Evolutionary conservation across 108 stramenopile species (phyloP).

Genomic region (Aureococcus anophagefferens): DNA sequence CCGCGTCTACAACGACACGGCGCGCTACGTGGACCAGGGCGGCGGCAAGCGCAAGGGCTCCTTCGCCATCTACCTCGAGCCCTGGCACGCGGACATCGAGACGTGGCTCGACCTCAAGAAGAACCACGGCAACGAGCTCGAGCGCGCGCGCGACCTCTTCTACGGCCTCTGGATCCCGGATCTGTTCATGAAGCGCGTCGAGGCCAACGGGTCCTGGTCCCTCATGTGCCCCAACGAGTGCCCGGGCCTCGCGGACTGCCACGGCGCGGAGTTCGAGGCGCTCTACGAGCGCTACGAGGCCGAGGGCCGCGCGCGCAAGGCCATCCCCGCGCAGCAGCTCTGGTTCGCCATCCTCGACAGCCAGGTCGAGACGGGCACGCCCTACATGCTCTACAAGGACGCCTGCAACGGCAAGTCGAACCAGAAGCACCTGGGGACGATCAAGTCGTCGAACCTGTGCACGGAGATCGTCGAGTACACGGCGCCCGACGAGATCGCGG

Average conservation of each 20-base stretch:
- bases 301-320: slow-evolving; percentile 77
- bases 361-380: slow-evolving; percentile 99
- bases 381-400: slow-evolving; percentile 99
- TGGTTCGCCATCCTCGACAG: slow-evolving; percentile 96
- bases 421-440: slow-evolving; percentile 96
- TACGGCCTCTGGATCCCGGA: slow-evolving; percentile 98
- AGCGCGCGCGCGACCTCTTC: slow-evolving; percentile 92
- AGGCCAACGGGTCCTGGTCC: slow-evolving; percentile 79
- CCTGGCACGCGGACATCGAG: slow-evolving; percentile 98
- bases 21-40: slow-evolving; percentile 96
- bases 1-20: slow-evolving; percentile 97
- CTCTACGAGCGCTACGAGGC: slow-evolving; percentile 89
- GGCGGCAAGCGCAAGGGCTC: slow-evolving; percentile 97
- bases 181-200: slow-evolving; percentile 96
- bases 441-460: slow-evolving; percentile 93
- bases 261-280: slow-evolving; percentile 79
- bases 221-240: slow-evolving; percentile 95
- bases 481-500: slow-evolving; percentile 92
- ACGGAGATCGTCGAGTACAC: slow-evolving; percentile 98
- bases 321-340: slow-evolving; percentile 86
- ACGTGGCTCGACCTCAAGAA: slow-evolving; percentile 90
- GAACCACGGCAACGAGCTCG: slow-evolving; percentile 97
- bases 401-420: slow-evolving; percentile 94
- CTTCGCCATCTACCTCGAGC: slow-evolving; percentile 97
- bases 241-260: slow-evolving; percentile 77